Evolutionary conservation across 2,329 filamentous ascomycete genomes (phyloP).

Genomic region (Dryadomyces quercus-mongolicae): DNA sequence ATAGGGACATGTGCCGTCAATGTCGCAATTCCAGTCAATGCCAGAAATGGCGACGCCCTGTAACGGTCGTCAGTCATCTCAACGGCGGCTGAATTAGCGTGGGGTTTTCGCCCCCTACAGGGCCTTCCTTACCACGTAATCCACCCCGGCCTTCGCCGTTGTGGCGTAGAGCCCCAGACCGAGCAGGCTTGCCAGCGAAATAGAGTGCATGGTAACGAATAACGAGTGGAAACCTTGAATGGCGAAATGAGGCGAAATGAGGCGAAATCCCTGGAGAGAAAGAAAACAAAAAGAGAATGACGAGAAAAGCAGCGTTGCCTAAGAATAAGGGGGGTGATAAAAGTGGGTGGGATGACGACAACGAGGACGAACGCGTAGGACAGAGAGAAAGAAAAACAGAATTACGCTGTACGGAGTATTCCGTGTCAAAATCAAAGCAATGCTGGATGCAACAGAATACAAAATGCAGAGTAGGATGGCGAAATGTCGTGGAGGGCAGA

Average conservation of each 20-base stretch:
- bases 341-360: too few relatives aligned
- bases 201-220: background rate
- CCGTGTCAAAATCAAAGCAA: too few relatives aligned
- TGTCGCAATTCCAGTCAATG: conserved; percentile 34
- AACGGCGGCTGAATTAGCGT: background rate
- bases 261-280: background rate
- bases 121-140: conserved; percentile 5
- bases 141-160: conserved; percentile 4
- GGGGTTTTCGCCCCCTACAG: background rate
- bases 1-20: conserved; percentile 25
- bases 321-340: too few relatives aligned
- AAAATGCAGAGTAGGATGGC: too few relatives aligned
- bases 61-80: background rate
- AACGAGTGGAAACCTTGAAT: background rate
- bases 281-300: background rate
- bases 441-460: too few relatives aligned
- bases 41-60: conserved; percentile 25
- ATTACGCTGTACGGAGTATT: too few relatives aligned
- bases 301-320: too few relatives aligned
- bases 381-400: too few relatives aligned
- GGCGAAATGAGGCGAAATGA: background rate
- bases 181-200: background rate
- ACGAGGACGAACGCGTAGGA: too few relatives aligned
- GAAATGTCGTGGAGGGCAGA: background rate
- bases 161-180: conserved; percentile 6